Conservation (phyloP, 306 rosid genomes). For the Purshia tridentata region DNA sequence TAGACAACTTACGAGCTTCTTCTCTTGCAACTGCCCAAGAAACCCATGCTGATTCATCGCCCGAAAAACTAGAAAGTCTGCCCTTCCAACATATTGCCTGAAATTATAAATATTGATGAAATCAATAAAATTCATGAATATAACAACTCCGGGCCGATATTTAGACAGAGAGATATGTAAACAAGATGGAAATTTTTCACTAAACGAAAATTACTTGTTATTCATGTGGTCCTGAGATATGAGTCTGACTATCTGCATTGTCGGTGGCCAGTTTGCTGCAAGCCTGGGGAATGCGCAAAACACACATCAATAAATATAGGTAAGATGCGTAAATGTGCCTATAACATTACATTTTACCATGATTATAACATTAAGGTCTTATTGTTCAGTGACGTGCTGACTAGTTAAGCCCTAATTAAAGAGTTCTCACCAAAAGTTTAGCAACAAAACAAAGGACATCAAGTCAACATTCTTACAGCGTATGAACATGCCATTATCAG, state of each 20-base stretch:
- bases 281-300: slow-evolving; percentile 58
- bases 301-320: slow-evolving; percentile 15
- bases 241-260: slow-evolving; percentile 91
- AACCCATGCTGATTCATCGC: slow-evolving; percentile 95
- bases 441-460: neutral
- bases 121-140: slow-evolving; percentile 15
- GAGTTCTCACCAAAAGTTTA: neutral
- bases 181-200: slow-evolving; percentile 22
- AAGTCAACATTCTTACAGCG: neutral
- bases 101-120: slow-evolving; percentile 29
- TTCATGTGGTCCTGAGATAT: slow-evolving; percentile 98
- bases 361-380: neutral
- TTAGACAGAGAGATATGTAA: slow-evolving; percentile 1
- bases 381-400: neutral
- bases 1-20: slow-evolving; percentile 72
- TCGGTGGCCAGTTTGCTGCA: slow-evolving; percentile 96
- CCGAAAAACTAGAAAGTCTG: slow-evolving; percentile 92
- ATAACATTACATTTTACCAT: neutral
- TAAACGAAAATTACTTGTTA: slow-evolving; percentile 59
- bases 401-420: neutral
- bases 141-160: slow-evolving; percentile 16
- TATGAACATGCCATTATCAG: neutral
- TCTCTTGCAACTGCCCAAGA: slow-evolving; percentile 92
- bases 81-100: slow-evolving; percentile 97
- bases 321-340: neutral